A percentile compares a stretch with the other conserved stretches of the same genome.
phyloP scores from a whole-genome alignment of 2,329 filamentous ascomycete genomes.

The Talaromyces marneffei region DNA sequence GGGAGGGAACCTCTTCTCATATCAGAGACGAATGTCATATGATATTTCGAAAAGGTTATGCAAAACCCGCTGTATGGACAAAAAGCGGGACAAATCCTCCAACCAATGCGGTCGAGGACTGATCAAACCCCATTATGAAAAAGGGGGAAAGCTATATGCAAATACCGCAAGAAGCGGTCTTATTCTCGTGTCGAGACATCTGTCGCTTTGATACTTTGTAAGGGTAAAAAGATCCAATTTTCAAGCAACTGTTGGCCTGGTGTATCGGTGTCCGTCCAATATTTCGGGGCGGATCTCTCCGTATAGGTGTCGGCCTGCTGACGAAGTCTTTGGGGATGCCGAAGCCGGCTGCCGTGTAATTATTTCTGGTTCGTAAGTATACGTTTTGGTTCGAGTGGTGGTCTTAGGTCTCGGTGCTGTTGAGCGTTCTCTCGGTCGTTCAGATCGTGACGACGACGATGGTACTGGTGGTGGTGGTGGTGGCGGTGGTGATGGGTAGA shows the following conservation, averaged over 20 bases:
- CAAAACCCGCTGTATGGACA: conserved; percentile 1
- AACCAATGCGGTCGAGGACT: background rate
- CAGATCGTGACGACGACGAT: conserved; percentile 23
- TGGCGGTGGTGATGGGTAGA: conserved; percentile 22
- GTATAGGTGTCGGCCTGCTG: conserved; percentile 17
- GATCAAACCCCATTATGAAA: background rate
- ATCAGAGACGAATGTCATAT: background rate
- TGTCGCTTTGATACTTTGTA: conserved; percentile 9
- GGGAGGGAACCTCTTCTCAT: background rate
- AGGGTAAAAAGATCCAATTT: conserved; percentile 4
- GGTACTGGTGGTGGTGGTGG: too few relatives aligned
- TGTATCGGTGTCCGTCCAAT: conserved; percentile 16
- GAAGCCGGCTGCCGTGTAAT: conserved; percentile 21
- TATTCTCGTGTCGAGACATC: background rate
- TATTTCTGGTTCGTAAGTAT: conserved; percentile 23
- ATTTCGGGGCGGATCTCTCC: conserved; percentile 27
- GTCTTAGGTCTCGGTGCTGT: conserved; percentile 20
- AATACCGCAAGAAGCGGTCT: background rate
- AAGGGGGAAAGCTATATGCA: background rate
- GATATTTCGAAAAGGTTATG: conserved; percentile 1
- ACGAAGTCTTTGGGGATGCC: conserved; percentile 20
- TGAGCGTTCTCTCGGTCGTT: conserved; percentile 9
- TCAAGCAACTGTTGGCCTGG: conserved; percentile 12
- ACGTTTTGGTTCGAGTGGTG: conserved; percentile 24
- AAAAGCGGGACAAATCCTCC: background rate